phyloP scores from a whole-genome alignment of 2,329 filamentous ascomycete species.

The Phymatotrichopsis omnivora region DNA sequence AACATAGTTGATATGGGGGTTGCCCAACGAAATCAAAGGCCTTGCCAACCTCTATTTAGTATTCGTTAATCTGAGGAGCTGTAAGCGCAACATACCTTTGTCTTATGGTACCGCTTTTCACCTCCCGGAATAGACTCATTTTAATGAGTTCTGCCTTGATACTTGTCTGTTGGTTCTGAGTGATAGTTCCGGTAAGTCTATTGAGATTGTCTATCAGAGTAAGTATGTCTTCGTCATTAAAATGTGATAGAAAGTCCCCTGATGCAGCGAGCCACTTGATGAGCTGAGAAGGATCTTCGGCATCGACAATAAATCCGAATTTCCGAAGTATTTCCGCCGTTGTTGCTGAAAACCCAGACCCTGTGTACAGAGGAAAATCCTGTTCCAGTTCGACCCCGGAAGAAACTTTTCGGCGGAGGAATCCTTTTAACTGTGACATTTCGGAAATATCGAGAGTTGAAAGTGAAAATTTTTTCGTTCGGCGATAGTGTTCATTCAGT shows the following conservation, averaged over 20 bases:
- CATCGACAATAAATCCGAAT: conserved; percentile 6
- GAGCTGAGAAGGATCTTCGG: not conserved
- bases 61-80: not conserved
- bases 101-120: not conserved
- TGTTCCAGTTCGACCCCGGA: too few species aligned
- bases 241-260: conserved; percentile 9
- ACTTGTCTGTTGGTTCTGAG: too few species aligned
- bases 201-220: too few species aligned
- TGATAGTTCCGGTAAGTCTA: too few species aligned
- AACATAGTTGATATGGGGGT: conserved; percentile 11
- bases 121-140: conserved; percentile 14
- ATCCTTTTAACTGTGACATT: too few species aligned
- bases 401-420: too few species aligned
- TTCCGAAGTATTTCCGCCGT: conserved; percentile 3
- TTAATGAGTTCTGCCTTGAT: conserved; percentile 7
- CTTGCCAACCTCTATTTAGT: conserved; percentile 7
- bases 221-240: too few species aligned
- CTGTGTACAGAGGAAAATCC: conserved; percentile 5
- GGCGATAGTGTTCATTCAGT: conserved; percentile 26
- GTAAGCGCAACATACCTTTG: conserved; percentile 4
- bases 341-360: conserved; percentile 2
- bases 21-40: conserved; percentile 17
- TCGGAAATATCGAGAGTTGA: conserved; percentile 12
- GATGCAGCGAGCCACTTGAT: conserved; percentile 18
- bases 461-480: conserved; percentile 22